phyloP scores from a whole-genome alignment of 2,329 filamentous ascomycete species.

The Didymella segeticola region DNA sequence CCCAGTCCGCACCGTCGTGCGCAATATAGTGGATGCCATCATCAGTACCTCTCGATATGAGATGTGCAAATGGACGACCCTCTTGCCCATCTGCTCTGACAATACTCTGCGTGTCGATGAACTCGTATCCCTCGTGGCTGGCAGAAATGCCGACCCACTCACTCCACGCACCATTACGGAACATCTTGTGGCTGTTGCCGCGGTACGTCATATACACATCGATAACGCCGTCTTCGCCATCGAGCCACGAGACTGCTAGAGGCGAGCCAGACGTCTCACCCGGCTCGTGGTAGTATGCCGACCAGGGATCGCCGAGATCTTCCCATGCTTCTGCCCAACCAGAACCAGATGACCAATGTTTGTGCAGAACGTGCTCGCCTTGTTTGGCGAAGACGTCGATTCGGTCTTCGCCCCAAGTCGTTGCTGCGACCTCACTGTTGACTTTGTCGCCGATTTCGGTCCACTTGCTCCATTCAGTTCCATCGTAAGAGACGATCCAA shows the following conservation, averaged over 20 bases:
- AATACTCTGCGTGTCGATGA: conserved; percentile 17
- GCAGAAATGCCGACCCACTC: conserved; percentile 10
- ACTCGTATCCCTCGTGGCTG: conserved; percentile 17
- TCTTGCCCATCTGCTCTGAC: conserved; percentile 4
- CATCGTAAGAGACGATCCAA: conserved; percentile 15
- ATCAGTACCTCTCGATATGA: conserved; percentile 14
- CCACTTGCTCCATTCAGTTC: conserved; percentile 11
- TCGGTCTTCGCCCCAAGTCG: conserved; percentile 15
- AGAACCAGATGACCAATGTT: background rate
- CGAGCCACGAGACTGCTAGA: conserved; percentile 3
- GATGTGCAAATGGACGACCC: conserved; percentile 8
- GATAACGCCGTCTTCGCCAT: conserved; percentile 2
- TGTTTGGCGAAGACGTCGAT: conserved; percentile 17
- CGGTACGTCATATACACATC: conserved; percentile 7
- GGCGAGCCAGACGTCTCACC: background rate
- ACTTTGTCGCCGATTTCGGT: conserved; percentile 6
- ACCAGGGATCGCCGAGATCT: background rate
- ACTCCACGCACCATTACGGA: conserved; percentile 14
- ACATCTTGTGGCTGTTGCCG: conserved; percentile 8
- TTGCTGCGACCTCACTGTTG: conserved; percentile 10
- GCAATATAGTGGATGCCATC: conserved; percentile 15
- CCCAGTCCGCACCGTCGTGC: conserved; percentile 16
- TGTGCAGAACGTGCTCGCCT: background rate
- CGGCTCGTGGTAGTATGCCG: background rate
- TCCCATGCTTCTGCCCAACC: conserved; percentile 5